Evolutionary conservation across 2,329 filamentous ascomycete genomes (phyloP).

Genomic region (Diaporthe citri): DNA sequence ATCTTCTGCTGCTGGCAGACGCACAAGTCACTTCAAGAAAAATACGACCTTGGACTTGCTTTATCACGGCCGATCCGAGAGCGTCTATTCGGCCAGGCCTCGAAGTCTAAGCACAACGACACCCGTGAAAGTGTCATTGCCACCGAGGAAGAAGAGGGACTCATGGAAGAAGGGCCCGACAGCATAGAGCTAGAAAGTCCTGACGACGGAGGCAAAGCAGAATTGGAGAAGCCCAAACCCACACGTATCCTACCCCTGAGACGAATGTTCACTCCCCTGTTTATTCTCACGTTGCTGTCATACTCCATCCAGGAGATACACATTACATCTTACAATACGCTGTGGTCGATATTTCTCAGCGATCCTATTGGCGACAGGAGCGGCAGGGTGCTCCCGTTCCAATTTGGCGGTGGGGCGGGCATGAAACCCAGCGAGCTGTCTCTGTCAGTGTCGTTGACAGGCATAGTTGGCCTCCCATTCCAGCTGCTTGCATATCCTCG

Average conservation of each 20-base stretch:
- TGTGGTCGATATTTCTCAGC: not conserved
- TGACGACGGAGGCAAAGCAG: not conserved
- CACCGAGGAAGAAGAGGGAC: not conserved
- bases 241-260: not conserved
- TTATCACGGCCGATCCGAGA: not conserved
- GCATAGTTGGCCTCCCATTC: not conserved
- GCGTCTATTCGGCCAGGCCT: not conserved
- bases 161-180: not conserved
- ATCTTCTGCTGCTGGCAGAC: not conserved
- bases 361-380: not conserved
- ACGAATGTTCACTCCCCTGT: not conserved
- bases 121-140: not conserved
- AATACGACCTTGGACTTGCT: not conserved
- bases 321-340: not conserved
- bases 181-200: not conserved
- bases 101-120: not conserved
- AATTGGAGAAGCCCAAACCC: not conserved
- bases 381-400: not conserved
- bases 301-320: constrained; percentile 1
- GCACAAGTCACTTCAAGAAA: not conserved
- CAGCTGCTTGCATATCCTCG: not conserved
- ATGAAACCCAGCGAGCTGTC: not conserved
- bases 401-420: not conserved
- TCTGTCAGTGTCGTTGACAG: not conserved
- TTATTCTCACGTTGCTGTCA: not conserved